Conservation (phyloP, 768 basidiomycete genomes). For the Hericium rajendrae region DNA sequence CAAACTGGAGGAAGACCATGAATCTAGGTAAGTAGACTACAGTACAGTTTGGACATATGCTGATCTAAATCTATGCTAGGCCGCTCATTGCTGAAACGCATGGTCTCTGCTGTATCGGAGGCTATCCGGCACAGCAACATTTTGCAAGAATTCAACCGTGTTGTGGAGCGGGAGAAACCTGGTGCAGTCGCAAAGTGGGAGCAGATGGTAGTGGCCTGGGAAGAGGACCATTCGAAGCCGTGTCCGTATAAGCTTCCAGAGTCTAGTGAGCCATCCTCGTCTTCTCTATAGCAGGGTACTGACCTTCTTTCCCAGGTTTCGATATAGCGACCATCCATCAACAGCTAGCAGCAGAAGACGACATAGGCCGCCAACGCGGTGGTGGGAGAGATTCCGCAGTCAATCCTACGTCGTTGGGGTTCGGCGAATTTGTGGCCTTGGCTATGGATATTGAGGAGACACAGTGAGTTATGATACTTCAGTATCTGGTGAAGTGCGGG, state of each 20-base stretch:
- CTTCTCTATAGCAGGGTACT: not conserved
- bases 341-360: not conserved
- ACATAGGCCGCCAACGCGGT: not conserved
- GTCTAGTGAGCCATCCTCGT: not conserved
- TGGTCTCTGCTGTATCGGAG: not conserved
- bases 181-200: not conserved
- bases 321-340: no score
- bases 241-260: not conserved
- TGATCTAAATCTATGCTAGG: no score
- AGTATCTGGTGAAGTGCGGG: not conserved
- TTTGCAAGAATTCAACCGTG: not conserved
- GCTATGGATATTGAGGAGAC: not conserved
- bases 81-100: not conserved
- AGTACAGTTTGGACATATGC: no score
- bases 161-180: not conserved
- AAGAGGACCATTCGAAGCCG: not conserved
- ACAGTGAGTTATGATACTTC: not conserved
- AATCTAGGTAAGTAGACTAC: no score
- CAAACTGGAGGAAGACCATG: no score
- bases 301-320: not conserved
- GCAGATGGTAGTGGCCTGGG: conserved; percentile 1
- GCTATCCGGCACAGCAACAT: not conserved
- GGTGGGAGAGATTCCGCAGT: not conserved
- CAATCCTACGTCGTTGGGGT: not conserved
- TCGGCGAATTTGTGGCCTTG: not conserved